A percentile compares a stretch with the other conserved stretches of the same genome.
phyloP scores from a whole-genome alignment of 345 rosid species.

The Arabidopsis thaliana region TAIR10.1 NC_003076.8:23545001-23545500 shows the following conservation, averaged over 20 bases:
- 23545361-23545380: slow-evolving; percentile 1
- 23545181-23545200: background rate
- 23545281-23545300: background rate
- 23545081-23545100: slow-evolving; percentile 28
- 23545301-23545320: background rate
- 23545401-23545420: background rate
- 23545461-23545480: background rate
- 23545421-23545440: background rate
- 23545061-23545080: slow-evolving; percentile 3
- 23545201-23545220: background rate
- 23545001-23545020: background rate
- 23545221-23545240: background rate
- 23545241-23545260: background rate
- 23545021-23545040: too few relatives aligned
- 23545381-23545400: background rate
- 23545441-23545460: background rate
- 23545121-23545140: slow-evolving; percentile 90
- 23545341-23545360: background rate
- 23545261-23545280: background rate
- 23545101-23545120: slow-evolving; percentile 99
- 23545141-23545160: slow-evolving; percentile 84
- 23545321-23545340: background rate
- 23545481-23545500: background rate
- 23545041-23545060: background rate
- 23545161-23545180: slow-evolving; percentile 20